phyloP scores from a whole-genome alignment of 1,284 basidiomycete species.

The Paramarasmius palmivorus region DNA sequence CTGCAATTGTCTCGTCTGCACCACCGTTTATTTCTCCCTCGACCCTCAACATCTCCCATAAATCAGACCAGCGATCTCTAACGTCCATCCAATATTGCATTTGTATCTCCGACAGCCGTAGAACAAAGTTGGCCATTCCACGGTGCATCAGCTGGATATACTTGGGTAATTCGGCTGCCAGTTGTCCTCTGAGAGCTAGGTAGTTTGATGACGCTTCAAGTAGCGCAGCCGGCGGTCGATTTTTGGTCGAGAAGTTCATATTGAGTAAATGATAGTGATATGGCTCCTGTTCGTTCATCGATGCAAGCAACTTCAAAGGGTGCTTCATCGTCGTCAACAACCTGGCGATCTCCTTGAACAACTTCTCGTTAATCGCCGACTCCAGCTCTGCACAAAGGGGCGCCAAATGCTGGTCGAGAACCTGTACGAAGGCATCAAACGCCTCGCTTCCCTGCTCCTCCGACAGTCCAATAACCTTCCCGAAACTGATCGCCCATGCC shows the following conservation, averaged over 20 bases:
- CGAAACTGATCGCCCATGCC: constrained; percentile 66
- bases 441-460: constrained; percentile 55
- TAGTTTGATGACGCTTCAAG: constrained; percentile 73
- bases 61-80: constrained; percentile 63
- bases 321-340: constrained; percentile 57
- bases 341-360: constrained; percentile 56
- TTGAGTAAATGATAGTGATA: constrained; percentile 67
- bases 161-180: constrained; percentile 65
- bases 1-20: constrained; percentile 61
- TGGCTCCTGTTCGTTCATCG: constrained; percentile 70
- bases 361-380: constrained; percentile 45
- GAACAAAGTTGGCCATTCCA: constrained; percentile 52
- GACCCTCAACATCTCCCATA: constrained; percentile 77
- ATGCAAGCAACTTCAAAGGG: constrained; percentile 64
- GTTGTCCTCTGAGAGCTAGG: constrained; percentile 68
- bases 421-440: constrained; percentile 67
- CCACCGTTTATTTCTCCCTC: constrained; percentile 72
- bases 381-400: constrained; percentile 55
- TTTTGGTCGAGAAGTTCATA: constrained; percentile 55
- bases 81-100: constrained; percentile 57
- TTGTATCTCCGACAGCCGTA: constrained; percentile 56
- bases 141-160: constrained; percentile 59
- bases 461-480: constrained; percentile 64
- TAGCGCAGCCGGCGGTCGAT: constrained; percentile 61
- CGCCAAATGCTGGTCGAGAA: constrained; percentile 56